Evolutionary conservation across 371 early-diverging fungal genomes (phyloP), one percentile per base, ranked within the genome.

Genomic region (Syncephalastrum monosporum): DNA sequence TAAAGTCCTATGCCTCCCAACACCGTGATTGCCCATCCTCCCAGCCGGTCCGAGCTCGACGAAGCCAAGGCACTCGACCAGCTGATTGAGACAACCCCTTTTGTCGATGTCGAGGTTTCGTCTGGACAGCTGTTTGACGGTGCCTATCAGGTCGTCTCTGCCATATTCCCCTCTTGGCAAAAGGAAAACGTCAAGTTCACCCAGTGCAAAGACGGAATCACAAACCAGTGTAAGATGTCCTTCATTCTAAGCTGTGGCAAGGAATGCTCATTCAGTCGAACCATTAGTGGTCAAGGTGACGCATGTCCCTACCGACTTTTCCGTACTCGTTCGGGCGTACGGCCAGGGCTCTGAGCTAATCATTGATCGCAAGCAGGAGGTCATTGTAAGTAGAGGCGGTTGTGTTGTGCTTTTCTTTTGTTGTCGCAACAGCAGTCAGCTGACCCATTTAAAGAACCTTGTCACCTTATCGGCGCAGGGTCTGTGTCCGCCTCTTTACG

Each of bases 171-270:
- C 10, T 69, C 79, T 29, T 95, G 94, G 95, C 66, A 82, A 38
- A 64, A 59, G 17, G 51, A 75, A 41, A 83, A 91, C 45, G 72
- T 91, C 24, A 68, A 69, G 5, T 77, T 89, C 54, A 65, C 77
- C 17, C 91, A 93, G 68, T 91, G 88, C 81, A 94, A 90, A 67
- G 92, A 92, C 57, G 96, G 96, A 33, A 96, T 96, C 63, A 96
- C 96, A 54, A 96, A 96, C 67, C 90, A 90, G 69, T 67, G 89
- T 89, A 84, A 77, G 83, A 33, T 33, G 38, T 50, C 13, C 3
- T 17, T 21, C 5, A 7, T 27, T 38, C 15, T 3, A 4, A 41
- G 27, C 10, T 49, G 15, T 56, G 27, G 27, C 2, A 4, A 33
- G 12, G 38, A 33, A 6, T 10, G 19, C 25, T 52, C 16, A 46